A percentile compares a stretch with the other conserved stretches of the same genome.
These are phyloP conservation scores for Fraxinus paxiana DNA, from an alignment of 305 asterid genomes.

Conservation along the genomic window DNA sequence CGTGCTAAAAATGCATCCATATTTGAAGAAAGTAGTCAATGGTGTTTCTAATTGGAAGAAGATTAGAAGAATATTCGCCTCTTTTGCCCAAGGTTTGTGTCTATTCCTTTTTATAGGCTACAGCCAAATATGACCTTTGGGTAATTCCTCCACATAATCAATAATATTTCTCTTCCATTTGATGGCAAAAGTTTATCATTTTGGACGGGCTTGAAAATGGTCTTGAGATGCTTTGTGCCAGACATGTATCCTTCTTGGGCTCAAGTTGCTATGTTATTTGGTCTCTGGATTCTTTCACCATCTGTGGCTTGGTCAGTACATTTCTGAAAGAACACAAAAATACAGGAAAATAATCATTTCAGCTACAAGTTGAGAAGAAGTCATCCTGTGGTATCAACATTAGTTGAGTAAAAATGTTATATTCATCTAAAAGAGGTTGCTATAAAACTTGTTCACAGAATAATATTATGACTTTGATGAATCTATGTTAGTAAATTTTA, in stretches of 20 bases:
- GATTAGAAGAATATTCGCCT: neutral
- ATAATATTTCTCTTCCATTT: neutral
- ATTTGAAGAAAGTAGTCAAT: neutral
- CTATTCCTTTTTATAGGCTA: neutral
- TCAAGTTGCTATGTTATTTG: neutral
- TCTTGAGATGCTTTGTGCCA: neutral
- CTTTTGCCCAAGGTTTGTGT: neutral
- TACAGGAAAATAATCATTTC: neutral
- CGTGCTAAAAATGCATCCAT: neutral
- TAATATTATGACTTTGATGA: neutral
- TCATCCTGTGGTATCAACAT: neutral
- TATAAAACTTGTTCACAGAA: neutral
- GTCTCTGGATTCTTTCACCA: neutral
- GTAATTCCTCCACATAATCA: neutral
- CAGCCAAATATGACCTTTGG: neutral
- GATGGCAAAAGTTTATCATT: neutral
- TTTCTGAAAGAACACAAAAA: neutral
- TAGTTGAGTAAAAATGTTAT: neutral
- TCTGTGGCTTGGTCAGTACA: neutral
- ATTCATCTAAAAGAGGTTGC: neutral
- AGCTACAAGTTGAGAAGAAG: neutral
- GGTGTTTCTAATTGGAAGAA: neutral
- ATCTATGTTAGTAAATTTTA: neutral
- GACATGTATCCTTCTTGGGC: neutral
- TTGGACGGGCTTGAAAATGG: neutral